These are phyloP conservation scores for Psidium guajava DNA, from an alignment of 345 rosid species.

Conservation along the genomic window DNA sequence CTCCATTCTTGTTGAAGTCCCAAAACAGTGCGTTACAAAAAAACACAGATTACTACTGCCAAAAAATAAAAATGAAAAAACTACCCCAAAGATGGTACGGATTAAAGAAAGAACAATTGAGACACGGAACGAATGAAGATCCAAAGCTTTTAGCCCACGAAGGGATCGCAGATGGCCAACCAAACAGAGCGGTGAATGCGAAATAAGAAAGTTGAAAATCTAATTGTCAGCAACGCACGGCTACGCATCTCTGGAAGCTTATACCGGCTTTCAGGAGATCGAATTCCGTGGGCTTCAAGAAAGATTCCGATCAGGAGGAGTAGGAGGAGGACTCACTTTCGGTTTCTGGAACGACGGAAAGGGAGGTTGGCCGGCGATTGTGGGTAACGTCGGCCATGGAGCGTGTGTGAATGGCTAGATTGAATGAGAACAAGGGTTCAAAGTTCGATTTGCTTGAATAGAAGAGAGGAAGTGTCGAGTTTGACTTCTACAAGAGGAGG, in stretches of 20 bases:
- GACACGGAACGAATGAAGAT: neutral
- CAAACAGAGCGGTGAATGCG: neutral
- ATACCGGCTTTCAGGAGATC: neutral
- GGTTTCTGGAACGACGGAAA: neutral
- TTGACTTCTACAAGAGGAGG: too few relatives aligned
- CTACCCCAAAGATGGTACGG: too few relatives aligned
- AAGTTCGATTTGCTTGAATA: neutral
- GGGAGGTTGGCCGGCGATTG: neutral
- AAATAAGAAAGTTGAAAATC: neutral
- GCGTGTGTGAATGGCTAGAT: neutral
- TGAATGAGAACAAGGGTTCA: neutral
- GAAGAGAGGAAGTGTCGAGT: neutral
- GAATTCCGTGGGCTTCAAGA: neutral
- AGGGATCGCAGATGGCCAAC: neutral
- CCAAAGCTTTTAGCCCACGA: neutral
- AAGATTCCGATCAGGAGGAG: neutral
- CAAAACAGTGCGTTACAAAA: neutral
- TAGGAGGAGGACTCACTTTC: neutral
- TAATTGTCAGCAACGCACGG: neutral
- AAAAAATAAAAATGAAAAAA: neutral
- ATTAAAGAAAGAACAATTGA: neutral
- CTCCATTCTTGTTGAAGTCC: neutral
- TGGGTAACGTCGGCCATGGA: neutral
- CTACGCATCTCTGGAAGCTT: neutral
- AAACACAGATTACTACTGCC: neutral